Conservation (phyloP, 371 early-diverging fungal species). For the Rhizoclosmatium hyalinum region DNA sequence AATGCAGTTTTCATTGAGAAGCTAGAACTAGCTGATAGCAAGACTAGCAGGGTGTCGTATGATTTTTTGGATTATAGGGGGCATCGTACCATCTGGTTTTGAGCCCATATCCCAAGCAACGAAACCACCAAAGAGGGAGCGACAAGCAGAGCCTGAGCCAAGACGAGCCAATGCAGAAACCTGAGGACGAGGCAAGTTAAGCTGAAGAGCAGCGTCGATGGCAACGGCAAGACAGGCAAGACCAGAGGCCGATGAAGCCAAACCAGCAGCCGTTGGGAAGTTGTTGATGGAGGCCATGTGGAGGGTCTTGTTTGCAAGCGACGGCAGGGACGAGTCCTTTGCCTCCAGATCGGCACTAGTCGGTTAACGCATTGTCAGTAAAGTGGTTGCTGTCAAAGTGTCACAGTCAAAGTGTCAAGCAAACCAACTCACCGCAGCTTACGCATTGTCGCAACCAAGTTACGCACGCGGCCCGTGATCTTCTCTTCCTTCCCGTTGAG, state of each 20-base stretch:
- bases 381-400: neutral
- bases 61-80: neutral
- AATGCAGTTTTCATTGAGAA: neutral
- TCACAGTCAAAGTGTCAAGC: too few species aligned
- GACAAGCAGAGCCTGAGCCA: conserved; percentile 97
- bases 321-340: conserved; percentile 45
- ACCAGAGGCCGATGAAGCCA: conserved; percentile 98
- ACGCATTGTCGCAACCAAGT: conserved; percentile 84
- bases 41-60: too few species aligned
- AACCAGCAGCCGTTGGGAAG: conserved; percentile 99
- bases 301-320: conserved; percentile 51
- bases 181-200: conserved; percentile 70
- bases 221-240: conserved; percentile 93
- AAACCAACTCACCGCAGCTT: conserved; percentile 62
- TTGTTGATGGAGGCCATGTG: conserved; percentile 95
- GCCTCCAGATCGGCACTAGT: conserved; percentile 37
- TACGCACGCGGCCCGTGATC: conserved; percentile 81
- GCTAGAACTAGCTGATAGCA: too few species aligned
- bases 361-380: neutral
- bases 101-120: conserved; percentile 95
- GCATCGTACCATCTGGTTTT: conserved; percentile 53
- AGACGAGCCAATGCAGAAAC: conserved; percentile 92
- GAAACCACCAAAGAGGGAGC: conserved; percentile 96
- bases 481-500: conserved; percentile 92
- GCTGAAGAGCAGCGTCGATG: conserved; percentile 74